These are phyloP conservation scores for Alternaria sp. DNA, from an alignment of 2,329 filamentous ascomycete genomes.

Conservation along the genomic window DNA sequence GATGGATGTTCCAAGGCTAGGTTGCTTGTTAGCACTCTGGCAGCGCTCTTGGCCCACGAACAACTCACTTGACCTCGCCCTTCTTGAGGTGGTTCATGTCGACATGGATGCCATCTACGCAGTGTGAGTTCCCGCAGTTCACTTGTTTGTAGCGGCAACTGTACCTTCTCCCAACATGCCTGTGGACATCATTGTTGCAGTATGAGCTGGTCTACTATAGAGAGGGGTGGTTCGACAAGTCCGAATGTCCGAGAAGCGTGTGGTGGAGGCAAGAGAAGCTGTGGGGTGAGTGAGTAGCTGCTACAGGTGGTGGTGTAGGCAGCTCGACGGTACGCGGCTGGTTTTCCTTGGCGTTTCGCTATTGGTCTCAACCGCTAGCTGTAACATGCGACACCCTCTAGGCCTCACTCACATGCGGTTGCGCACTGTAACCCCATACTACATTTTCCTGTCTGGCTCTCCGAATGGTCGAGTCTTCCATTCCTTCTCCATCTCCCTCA, in stretches of 20 bases:
- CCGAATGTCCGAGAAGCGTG: background rate
- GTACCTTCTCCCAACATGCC: conserved; percentile 53
- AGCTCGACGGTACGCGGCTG: conserved; percentile 21
- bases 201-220: conserved; percentile 9
- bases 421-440: conserved; percentile 10
- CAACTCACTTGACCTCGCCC: conserved; percentile 94
- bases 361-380: conserved; percentile 11
- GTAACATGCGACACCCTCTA: conserved; percentile 11
- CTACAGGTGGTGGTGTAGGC: conserved; percentile 14
- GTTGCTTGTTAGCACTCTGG: conserved; percentile 7
- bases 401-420: conserved; percentile 5
- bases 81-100: conserved; percentile 99
- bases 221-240: background rate
- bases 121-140: conserved; percentile 36
- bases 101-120: conserved; percentile 94
- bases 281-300: conserved; percentile 15
- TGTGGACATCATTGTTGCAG: conserved; percentile 43
- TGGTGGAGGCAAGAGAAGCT: background rate
- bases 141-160: conserved; percentile 8
- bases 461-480: conserved; percentile 19
- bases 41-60: no score
- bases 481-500: conserved; percentile 11
- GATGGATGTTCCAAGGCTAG: conserved; percentile 94
- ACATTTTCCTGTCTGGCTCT: conserved; percentile 4
- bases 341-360: conserved; percentile 29